Conservation (phyloP, 495 filamentous ascomycete species). For the Aspergillus baeticus region DNA sequence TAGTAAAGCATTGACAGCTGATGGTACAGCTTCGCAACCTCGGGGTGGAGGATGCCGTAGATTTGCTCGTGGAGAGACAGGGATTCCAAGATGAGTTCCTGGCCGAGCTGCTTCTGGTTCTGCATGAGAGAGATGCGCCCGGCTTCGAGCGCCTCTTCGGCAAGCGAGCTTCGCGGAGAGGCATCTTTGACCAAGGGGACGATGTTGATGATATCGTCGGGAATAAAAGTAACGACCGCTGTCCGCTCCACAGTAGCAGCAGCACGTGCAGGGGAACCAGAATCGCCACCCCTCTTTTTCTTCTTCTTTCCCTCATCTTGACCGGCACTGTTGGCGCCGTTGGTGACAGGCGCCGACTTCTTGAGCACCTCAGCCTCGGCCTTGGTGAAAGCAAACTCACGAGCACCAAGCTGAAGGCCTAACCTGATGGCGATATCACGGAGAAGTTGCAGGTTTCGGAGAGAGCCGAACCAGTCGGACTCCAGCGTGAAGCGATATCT, state of each 20-base stretch:
- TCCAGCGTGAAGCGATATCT: conserved; percentile 76
- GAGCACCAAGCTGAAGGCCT: conserved; percentile 82
- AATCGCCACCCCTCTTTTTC: conserved; percentile 62
- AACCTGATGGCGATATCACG: conserved; percentile 88
- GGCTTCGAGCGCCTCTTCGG: conserved; percentile 93
- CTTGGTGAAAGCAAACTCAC: conserved; percentile 73
- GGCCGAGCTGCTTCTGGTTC: conserved; percentile 91
- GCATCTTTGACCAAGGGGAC: conserved; percentile 94
- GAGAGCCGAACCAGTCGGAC: conserved; percentile 59
- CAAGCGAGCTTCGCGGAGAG: conserved; percentile 79
- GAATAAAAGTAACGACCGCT: conserved; percentile 59
- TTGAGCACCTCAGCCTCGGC: conserved; percentile 32
- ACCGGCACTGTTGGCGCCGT: conserved; percentile 39
- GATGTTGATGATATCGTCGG: conserved; percentile 87
- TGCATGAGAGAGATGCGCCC: conserved; percentile 93
- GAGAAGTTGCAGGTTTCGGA: conserved; percentile 78
- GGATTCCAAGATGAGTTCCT: conserved; percentile 92
- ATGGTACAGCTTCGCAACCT: conserved; percentile 94
- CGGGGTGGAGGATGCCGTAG: conserved; percentile 95
- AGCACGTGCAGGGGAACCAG: conserved; percentile 50
- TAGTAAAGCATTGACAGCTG: conserved; percentile 93
- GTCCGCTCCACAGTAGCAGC: conserved; percentile 36
- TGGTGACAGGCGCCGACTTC: conserved; percentile 34
- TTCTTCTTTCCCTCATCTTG: conserved; percentile 72
- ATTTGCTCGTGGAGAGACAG: conserved; percentile 98